phyloP scores from a whole-genome alignment of 1,139 yeast genomes.

The Candida neerlandica region DNA sequence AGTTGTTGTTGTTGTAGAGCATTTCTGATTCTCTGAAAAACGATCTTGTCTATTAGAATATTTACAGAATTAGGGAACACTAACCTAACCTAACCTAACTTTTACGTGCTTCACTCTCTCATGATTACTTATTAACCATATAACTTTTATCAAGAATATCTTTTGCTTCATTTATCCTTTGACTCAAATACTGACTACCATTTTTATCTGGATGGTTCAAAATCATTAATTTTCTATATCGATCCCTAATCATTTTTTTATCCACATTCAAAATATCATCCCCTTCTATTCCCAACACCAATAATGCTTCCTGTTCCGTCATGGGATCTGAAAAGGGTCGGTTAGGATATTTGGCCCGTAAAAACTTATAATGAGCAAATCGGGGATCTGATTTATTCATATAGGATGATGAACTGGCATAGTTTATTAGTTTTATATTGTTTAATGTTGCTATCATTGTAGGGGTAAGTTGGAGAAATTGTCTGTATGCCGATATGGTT shows the following conservation, averaged over 20 bases:
- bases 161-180: slow-evolving; percentile 76
- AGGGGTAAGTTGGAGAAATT: slow-evolving; percentile 49
- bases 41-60: neutral
- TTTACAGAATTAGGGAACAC: neutral
- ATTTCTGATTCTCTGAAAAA: neutral
- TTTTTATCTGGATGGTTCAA: slow-evolving; percentile 76
- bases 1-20: neutral
- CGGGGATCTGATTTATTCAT: slow-evolving; percentile 18
- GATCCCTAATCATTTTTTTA: slow-evolving; percentile 45
- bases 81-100: neutral
- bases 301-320: slow-evolving; percentile 64
- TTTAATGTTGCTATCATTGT: slow-evolving; percentile 60
- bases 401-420: slow-evolving; percentile 4
- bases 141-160: slow-evolving; percentile 64
- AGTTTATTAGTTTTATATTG: slow-evolving; percentile 30
- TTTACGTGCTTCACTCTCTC: neutral
- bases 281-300: slow-evolving; percentile 55
- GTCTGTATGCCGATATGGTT: slow-evolving; percentile 45
- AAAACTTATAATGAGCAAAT: slow-evolving; percentile 26
- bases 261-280: slow-evolving; percentile 52
- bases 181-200: slow-evolving; percentile 70
- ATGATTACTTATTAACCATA: slow-evolving; percentile 27
- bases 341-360: slow-evolving; percentile 39
- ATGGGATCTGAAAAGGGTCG: slow-evolving; percentile 52
- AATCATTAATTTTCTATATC: slow-evolving; percentile 67